Evolutionary conservation across 768 basidiomycete species (phyloP).

Genomic region (Lentinula edodes): DNA sequence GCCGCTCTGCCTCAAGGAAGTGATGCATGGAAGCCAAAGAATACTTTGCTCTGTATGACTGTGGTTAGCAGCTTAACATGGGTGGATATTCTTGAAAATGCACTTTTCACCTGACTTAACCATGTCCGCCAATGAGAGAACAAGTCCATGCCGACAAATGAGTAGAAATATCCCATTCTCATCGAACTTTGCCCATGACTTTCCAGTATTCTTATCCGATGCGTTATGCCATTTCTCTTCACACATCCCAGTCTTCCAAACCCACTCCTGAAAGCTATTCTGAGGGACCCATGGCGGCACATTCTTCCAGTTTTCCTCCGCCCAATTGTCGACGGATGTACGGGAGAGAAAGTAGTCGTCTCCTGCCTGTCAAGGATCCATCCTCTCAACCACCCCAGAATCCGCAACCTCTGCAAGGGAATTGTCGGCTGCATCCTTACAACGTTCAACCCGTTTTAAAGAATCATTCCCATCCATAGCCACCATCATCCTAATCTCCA

Average conservation of each 20-base stretch:
- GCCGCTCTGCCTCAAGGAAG: neutral
- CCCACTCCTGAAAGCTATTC: too few relatives aligned
- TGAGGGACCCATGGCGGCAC: neutral
- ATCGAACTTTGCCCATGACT: constrained; percentile 14
- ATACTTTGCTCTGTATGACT: constrained; percentile 15
- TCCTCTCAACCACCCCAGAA: neutral
- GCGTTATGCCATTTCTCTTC: constrained; percentile 14
- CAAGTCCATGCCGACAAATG: constrained; percentile 18
- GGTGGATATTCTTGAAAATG: neutral
- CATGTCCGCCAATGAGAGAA: constrained; percentile 18
- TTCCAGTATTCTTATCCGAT: constrained; percentile 6
- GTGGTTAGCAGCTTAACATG: neutral
- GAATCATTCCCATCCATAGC: constrained; percentile 15
- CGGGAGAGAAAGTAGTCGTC: constrained; percentile 13
- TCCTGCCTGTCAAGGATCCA: neutral
- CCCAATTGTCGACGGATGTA: constrained; percentile 17
- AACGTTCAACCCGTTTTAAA: constrained; percentile 5
- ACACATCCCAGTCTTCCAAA: constrained; percentile 5
- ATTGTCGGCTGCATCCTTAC: neutral
- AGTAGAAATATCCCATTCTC: constrained; percentile 19
- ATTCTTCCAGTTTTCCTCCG: neutral
- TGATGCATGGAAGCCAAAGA: constrained; percentile 15
- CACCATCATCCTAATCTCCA: constrained; percentile 5
- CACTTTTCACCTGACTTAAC: constrained; percentile 10
- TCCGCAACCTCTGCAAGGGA: too few relatives aligned